Evolutionary conservation across 768 basidiomycete species (phyloP).

Genomic region (Dentipellis sp.): DNA sequence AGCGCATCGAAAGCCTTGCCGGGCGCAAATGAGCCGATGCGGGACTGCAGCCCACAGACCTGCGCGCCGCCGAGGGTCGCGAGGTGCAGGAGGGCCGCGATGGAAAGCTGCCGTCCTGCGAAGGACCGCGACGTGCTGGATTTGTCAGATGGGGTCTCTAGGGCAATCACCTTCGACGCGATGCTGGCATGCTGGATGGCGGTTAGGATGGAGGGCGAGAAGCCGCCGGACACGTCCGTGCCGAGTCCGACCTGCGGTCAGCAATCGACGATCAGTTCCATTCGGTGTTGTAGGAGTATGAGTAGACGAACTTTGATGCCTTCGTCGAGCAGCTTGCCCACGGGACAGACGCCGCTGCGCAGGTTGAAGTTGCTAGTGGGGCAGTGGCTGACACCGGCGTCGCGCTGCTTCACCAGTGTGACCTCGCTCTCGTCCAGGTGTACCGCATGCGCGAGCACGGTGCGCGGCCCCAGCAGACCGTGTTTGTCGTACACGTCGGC

Average conservation of each 20-base stretch:
- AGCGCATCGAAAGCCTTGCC: constrained; percentile 93
- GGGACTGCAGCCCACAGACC: constrained; percentile 61
- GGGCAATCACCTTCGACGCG: constrained; percentile 67
- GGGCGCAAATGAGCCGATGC: constrained; percentile 64
- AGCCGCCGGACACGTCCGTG: constrained; percentile 88
- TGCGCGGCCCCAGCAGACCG: constrained; percentile 68
- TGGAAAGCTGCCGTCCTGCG: constrained; percentile 52
- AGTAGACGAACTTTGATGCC: constrained; percentile 66
- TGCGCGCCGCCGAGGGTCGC: constrained; percentile 89
- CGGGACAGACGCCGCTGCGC: constrained; percentile 72
- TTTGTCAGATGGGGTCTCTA: constrained; percentile 25
- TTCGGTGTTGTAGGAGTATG: background rate
- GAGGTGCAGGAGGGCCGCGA: constrained; percentile 76
- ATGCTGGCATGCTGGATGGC: constrained; percentile 69
- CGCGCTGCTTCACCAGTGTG: constrained; percentile 50
- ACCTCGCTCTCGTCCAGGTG: constrained; percentile 71
- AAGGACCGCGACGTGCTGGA: constrained; percentile 23
- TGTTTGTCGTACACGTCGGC: constrained; percentile 75
- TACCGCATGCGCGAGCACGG: constrained; percentile 83
- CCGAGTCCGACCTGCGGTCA: constrained; percentile 80
- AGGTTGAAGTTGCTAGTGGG: constrained; percentile 92
- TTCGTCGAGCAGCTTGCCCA: constrained; percentile 70
- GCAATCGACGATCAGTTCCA: background rate
- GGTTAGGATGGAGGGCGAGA: constrained; percentile 69
- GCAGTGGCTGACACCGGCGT: constrained; percentile 84